Evolutionary conservation across 331 rosid species (phyloP).

Genomic region (Telfairia occidentalis): DNA sequence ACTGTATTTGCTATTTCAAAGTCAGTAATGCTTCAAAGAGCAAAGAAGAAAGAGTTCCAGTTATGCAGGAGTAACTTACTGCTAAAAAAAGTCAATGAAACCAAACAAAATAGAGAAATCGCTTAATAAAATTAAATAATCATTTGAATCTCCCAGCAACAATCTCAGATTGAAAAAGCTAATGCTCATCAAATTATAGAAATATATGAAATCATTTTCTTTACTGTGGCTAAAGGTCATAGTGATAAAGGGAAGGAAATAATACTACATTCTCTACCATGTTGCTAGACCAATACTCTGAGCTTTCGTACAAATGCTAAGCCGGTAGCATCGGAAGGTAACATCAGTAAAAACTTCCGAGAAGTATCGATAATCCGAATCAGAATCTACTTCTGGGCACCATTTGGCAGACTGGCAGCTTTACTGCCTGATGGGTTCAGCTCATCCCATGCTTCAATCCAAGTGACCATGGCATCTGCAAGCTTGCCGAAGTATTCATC

Average conservation of each 20-base stretch:
- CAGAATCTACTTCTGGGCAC: conserved; percentile 19
- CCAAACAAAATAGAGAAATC: background rate
- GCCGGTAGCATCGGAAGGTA: background rate
- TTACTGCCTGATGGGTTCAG: conserved; percentile 32
- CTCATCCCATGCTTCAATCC: conserved; percentile 52
- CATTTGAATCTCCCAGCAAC: background rate
- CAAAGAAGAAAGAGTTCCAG: background rate
- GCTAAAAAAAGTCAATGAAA: background rate
- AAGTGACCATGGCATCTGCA: conserved; percentile 46
- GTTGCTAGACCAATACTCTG: background rate
- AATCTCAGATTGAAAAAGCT: background rate
- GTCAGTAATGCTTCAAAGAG: background rate
- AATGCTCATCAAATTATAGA: background rate
- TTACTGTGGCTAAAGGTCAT: conserved; percentile 8
- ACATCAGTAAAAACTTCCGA: background rate
- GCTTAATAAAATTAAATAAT: background rate
- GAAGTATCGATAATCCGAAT: background rate
- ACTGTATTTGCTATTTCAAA: background rate
- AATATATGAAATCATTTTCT: background rate
- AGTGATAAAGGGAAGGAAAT: background rate
- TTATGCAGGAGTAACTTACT: background rate
- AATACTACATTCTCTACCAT: conserved; percentile 1
- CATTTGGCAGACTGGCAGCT: conserved; percentile 17
- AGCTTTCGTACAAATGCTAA: background rate
- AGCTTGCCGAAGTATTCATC: conserved; percentile 45